Conservation (phyloP, 2,329 filamentous ascomycete species). For the Pseudonectria buxi region DNA sequence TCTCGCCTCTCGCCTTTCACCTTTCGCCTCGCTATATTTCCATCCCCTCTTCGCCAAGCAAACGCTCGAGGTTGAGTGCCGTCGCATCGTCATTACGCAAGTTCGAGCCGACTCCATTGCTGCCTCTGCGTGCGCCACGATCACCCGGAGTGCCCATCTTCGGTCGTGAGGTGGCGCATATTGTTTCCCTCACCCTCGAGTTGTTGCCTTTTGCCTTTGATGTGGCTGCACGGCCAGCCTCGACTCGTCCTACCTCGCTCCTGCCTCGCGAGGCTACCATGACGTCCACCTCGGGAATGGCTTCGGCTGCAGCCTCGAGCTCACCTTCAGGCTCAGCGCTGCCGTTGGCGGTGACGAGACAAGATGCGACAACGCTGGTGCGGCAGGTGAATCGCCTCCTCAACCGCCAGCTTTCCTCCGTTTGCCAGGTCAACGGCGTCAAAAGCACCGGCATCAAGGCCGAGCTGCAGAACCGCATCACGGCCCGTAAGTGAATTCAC, state of each 20-base stretch:
- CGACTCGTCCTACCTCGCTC: conserved; percentile 9
- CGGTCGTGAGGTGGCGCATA: background rate
- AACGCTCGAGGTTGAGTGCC: too few species aligned
- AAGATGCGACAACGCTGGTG: conserved; percentile 40
- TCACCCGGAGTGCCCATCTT: too few species aligned
- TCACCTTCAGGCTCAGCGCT: conserved; percentile 11
- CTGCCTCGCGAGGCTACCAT: conserved; percentile 10
- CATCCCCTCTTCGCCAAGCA: too few species aligned
- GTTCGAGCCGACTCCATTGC: background rate
- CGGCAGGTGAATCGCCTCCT: conserved; percentile 41
- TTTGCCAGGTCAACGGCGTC: conserved; percentile 69
- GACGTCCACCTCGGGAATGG: conserved; percentile 18
- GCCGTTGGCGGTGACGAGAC: conserved; percentile 27
- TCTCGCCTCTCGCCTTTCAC: too few species aligned
- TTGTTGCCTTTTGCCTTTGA: conserved; percentile 16
- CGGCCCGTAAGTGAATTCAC: conserved; percentile 60
- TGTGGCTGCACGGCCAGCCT: conserved; percentile 20
- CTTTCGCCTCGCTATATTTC: too few species aligned
- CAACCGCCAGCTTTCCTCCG: conserved; percentile 63
- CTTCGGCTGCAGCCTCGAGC: conserved; percentile 6
- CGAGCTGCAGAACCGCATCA: conserved; percentile 70
- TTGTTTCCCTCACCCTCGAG: background rate
- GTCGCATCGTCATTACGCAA: too few species aligned
- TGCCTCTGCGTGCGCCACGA: background rate
- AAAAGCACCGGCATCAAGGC: conserved; percentile 80